Percentiles rank a stretch among this genome's conserved stretches.
phyloP scores from a whole-genome alignment of 768 basidiomycete genomes.

The Rhodotorula kratochvilovae region DNA sequence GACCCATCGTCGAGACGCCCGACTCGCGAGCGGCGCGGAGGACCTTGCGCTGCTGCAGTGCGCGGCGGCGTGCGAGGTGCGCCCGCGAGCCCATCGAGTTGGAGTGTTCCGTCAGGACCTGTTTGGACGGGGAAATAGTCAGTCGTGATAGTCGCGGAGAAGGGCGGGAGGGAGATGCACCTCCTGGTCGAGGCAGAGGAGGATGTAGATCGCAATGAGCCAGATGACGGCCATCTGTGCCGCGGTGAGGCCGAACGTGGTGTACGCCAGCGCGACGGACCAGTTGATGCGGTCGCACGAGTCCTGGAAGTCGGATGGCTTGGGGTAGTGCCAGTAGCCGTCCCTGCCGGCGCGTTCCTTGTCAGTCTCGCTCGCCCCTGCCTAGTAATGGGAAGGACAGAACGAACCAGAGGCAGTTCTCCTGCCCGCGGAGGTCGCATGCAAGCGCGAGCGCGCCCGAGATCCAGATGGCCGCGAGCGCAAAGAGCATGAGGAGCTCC shows the following conservation, averaged over 20 bases:
- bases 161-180: constrained; percentile 48
- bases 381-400: no score
- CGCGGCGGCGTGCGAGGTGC: constrained; percentile 20
- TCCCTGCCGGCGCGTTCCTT: not conserved
- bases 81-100: constrained; percentile 39
- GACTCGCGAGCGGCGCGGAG: constrained; percentile 3
- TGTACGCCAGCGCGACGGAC: constrained; percentile 30
- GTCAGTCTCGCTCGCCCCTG: not conserved
- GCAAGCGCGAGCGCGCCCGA: constrained; percentile 32
- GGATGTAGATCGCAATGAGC: constrained; percentile 55
- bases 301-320: constrained; percentile 31
- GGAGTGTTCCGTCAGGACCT: constrained; percentile 28
- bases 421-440: constrained; percentile 24
- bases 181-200: constrained; percentile 59
- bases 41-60: constrained; percentile 17
- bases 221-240: constrained; percentile 23
- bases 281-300: constrained; percentile 38
- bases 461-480: constrained; percentile 25
- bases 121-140: constrained; percentile 46
- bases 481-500: constrained; percentile 29
- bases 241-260: constrained; percentile 26
- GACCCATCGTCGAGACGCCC: not conserved
- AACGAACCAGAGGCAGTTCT: constrained; percentile 37
- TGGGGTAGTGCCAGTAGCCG: constrained; percentile 38
- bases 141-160: no score